A percentile compares a stretch with the other conserved stretches of the same genome.
phyloP scores from a whole-genome alignment of 805 yeast species.

The Alloascoidea africana region DNA sequence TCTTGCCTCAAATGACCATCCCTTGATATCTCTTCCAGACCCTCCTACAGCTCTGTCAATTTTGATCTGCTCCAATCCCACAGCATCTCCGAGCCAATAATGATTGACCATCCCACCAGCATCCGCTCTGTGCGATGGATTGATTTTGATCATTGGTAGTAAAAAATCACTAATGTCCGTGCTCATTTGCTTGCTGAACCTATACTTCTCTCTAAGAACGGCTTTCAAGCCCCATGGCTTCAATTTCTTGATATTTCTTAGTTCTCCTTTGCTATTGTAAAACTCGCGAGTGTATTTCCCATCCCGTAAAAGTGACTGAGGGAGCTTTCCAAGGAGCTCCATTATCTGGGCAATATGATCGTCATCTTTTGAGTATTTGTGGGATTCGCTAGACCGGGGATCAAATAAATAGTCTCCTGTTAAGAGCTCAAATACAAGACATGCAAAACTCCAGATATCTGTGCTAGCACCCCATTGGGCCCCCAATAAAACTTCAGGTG shows the following conservation, averaged over 20 bases:
- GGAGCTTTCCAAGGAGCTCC: slow-evolving; percentile 62
- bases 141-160: slow-evolving; percentile 66
- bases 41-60: slow-evolving; percentile 67
- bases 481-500: slow-evolving; percentile 78
- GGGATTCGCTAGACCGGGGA: slow-evolving; percentile 37
- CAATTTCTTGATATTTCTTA: slow-evolving; percentile 65
- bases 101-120: slow-evolving; percentile 93
- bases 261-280: slow-evolving; percentile 50
- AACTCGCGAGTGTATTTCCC: slow-evolving; percentile 48
- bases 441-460: slow-evolving; percentile 91
- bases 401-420: slow-evolving; percentile 94
- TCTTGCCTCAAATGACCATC: slow-evolving; percentile 87
- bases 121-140: slow-evolving; percentile 77
- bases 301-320: slow-evolving; percentile 38
- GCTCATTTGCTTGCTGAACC: slow-evolving; percentile 53
- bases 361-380: slow-evolving; percentile 77
- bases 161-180: slow-evolving; percentile 61
- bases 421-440: slow-evolving; percentile 75
- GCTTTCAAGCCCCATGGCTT: slow-evolving; percentile 82
- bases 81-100: slow-evolving; percentile 64
- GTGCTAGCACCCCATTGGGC: slow-evolving; percentile 90
- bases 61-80: background rate
- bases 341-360: slow-evolving; percentile 94
- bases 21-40: slow-evolving; percentile 78
- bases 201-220: slow-evolving; percentile 79